Conservation (phyloP, 1,284 basidiomycete species). For the Entoloma clypeatum region DNA sequence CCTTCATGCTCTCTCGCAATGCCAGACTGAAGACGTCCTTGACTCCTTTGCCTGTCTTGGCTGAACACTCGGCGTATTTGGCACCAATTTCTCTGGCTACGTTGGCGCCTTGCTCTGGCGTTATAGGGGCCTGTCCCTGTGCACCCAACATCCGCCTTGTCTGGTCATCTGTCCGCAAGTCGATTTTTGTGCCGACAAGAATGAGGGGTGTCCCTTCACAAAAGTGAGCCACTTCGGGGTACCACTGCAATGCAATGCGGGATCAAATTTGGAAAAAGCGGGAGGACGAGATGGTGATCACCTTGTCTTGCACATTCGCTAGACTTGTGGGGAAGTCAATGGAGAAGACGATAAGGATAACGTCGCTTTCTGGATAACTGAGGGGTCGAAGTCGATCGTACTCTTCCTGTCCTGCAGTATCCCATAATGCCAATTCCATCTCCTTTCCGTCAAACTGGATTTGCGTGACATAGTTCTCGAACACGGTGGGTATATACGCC, state of each 20-base stretch:
- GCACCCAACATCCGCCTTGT: conserved; percentile 90
- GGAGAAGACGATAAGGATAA: conserved; percentile 96
- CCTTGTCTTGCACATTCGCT: conserved; percentile 92
- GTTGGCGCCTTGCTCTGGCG: conserved; percentile 71
- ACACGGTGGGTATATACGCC: conserved; percentile 97
- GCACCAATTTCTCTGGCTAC: conserved; percentile 93
- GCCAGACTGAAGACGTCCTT: conserved; percentile 92
- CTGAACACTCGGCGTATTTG: conserved; percentile 93
- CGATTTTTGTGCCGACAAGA: conserved; percentile 92
- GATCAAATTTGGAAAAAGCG: conserved; percentile 7
- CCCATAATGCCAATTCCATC: conserved; percentile 95
- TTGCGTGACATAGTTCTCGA: conserved; percentile 95
- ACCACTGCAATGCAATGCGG: conserved; percentile 64
- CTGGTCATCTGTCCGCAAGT: conserved; percentile 84
- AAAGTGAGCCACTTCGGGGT: conserved; percentile 96
- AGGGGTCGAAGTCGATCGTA: conserved; percentile 93
- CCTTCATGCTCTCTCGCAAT: conserved; percentile 81
- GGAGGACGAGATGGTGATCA: no score
- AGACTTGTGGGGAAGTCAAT: conserved; percentile 96
- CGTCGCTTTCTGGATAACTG: conserved; percentile 94
- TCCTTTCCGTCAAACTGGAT: conserved; percentile 86
- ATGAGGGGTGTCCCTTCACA: conserved; percentile 92
- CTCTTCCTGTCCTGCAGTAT: conserved; percentile 98
- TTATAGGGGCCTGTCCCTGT: conserved; percentile 85
- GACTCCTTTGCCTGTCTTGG: conserved; percentile 87